A percentile compares a stretch with the other conserved stretches of the same genome.
These are phyloP conservation scores for Comarum palustre DNA, from an alignment of 306 rosid genomes.

Conservation along the genomic window DNA sequence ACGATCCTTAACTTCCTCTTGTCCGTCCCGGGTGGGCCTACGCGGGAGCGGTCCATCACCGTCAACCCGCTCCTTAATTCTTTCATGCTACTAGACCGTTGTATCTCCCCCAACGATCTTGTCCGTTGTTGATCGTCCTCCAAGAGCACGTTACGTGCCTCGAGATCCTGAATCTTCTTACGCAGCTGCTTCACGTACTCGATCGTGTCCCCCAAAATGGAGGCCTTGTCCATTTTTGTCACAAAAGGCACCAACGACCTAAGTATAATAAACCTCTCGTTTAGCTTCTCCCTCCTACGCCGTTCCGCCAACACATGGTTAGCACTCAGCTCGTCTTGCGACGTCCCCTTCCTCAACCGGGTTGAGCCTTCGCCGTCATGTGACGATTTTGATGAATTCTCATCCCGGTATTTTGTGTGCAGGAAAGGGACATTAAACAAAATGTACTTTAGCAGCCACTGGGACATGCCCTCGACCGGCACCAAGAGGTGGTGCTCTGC, in stretches of 20 bases:
- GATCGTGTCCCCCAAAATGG: conserved; percentile 87
- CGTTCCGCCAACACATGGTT: conserved; percentile 87
- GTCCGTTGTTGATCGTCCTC: conserved; percentile 42
- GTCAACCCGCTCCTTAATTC: conserved; percentile 36
- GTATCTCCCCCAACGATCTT: conserved; percentile 25
- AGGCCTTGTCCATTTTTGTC: conserved; percentile 94
- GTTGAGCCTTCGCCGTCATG: conserved; percentile 19
- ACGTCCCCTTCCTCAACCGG: conserved; percentile 51
- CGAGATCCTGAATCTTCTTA: conserved; percentile 71
- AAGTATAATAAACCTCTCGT: conserved; percentile 72
- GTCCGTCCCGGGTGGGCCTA: conserved; percentile 24
- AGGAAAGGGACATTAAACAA: conserved; percentile 66
- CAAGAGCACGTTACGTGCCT: conserved; percentile 48
- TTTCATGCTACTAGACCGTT: conserved; percentile 29
- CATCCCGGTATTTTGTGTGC: conserved; percentile 57
- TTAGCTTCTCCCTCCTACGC: conserved; percentile 74
- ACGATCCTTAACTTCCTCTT: conserved; percentile 70
- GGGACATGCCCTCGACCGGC: conserved; percentile 37
- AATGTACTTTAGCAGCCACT: conserved; percentile 70
- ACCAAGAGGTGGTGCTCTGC: conserved; percentile 27
- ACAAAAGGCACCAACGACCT: conserved; percentile 82
- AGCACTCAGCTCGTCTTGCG: conserved; percentile 74
- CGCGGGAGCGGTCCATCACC: not conserved
- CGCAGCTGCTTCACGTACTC: conserved; percentile 78
- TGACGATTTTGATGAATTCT: conserved; percentile 40